Percentiles rank a stretch among this genome's conserved stretches.
phyloP scores from a whole-genome alignment of 768 basidiomycete species.

The Grammothele lineata region DNA sequence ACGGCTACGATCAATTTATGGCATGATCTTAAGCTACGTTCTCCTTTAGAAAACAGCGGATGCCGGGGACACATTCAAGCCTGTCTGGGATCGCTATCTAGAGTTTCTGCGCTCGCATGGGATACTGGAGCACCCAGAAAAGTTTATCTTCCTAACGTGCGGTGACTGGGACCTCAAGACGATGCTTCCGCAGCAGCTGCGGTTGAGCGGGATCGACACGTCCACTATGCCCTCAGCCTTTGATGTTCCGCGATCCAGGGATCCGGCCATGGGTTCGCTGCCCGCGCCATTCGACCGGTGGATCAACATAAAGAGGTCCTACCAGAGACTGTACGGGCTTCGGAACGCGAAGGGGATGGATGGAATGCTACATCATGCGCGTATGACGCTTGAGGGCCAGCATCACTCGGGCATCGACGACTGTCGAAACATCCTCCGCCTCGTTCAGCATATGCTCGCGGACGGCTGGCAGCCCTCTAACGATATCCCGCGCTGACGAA shows the following conservation, averaged over 20 bases:
- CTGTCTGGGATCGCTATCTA: slow-evolving; percentile 25
- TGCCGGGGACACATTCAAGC: slow-evolving; percentile 20
- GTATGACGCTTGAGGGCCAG: slow-evolving; percentile 23
- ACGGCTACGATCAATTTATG: no score
- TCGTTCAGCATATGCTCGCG: slow-evolving; percentile 20
- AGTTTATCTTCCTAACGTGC: slow-evolving; percentile 24
- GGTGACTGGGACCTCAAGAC: slow-evolving; percentile 29
- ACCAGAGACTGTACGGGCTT: slow-evolving; percentile 12
- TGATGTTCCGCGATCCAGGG: slow-evolving; percentile 6
- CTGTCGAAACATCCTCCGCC: slow-evolving; percentile 27
- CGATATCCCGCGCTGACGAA: not conserved
- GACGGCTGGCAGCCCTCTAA: slow-evolving; percentile 24
- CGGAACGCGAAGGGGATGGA: slow-evolving; percentile 20
- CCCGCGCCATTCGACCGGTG: slow-evolving; percentile 20
- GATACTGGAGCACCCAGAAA: slow-evolving; percentile 11
- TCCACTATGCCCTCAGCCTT: no score
- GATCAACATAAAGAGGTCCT: slow-evolving; percentile 28
- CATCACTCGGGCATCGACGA: slow-evolving; percentile 31
- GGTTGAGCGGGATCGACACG: slow-evolving; percentile 12
- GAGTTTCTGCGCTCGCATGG: slow-evolving; percentile 19
- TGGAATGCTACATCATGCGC: slow-evolving; percentile 21
- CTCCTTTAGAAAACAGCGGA: slow-evolving; percentile 25
- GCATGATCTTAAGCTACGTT: no score
- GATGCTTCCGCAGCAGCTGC: slow-evolving; percentile 27
- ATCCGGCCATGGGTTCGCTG: slow-evolving; percentile 10